Percentiles rank a stretch among this genome's conserved stretches.
phyloP scores from a whole-genome alignment of 2,329 filamentous ascomycete genomes.

The Beauveria bassiana region DNA sequence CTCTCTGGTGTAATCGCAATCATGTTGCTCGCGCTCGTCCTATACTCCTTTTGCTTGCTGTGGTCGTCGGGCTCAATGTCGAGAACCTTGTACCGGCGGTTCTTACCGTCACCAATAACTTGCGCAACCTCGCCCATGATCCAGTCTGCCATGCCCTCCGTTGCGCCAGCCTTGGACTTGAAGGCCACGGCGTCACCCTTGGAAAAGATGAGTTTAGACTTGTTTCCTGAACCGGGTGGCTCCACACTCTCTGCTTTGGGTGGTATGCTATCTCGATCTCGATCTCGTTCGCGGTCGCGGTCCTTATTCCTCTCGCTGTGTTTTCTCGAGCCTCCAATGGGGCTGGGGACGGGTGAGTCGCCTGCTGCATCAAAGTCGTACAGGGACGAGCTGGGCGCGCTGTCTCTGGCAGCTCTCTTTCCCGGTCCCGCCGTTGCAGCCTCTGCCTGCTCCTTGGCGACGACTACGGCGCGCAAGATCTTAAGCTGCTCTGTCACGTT shows the following conservation, averaged over 20 bases:
- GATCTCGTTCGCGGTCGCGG: conserved; percentile 22
- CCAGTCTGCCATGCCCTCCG: conserved; percentile 49
- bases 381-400: conserved; percentile 24
- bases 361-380: conserved; percentile 38
- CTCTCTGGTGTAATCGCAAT: conserved; percentile 61
- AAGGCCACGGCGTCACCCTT: conserved; percentile 61
- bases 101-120: conserved; percentile 69
- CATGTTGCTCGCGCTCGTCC: conserved; percentile 65
- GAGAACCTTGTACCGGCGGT: conserved; percentile 69
- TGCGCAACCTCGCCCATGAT: conserved; percentile 73
- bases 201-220: conserved; percentile 48
- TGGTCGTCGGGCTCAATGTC: conserved; percentile 70
- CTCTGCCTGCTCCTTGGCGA: conserved; percentile 35
- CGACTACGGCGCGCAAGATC: conserved; percentile 34
- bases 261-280: conserved; percentile 41
- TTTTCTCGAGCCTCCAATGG: conserved; percentile 23
- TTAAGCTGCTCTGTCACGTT: conserved; percentile 34
- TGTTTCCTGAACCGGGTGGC: conserved; percentile 36
- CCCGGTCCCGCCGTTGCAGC: conserved; percentile 23
- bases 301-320: conserved; percentile 25
- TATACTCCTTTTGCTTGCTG: conserved; percentile 60
- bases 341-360: conserved; percentile 39
- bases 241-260: conserved; percentile 50
- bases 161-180: conserved; percentile 44
- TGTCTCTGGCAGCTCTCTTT: conserved; percentile 20